These are phyloP conservation scores for Hordeum pubiflorum DNA, from an alignment of 202 grass and related monocot species.

Conservation along the genomic window DNA sequence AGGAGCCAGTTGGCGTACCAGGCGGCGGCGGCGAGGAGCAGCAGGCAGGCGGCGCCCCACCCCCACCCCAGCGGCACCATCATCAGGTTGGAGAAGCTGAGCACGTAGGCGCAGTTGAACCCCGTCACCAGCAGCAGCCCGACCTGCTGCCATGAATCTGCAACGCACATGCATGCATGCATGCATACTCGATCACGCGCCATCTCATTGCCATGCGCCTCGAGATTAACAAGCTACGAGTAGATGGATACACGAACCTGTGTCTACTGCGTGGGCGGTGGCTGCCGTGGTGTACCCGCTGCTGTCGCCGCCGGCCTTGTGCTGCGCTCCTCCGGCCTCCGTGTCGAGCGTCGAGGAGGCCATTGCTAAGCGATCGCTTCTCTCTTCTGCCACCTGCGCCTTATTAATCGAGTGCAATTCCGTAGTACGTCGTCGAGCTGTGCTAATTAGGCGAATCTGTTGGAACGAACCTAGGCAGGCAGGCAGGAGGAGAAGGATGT, in stretches of 20 bases:
- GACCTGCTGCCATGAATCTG: conserved; percentile 86
- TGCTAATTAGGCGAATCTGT: not conserved
- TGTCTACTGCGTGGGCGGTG: conserved; percentile 47
- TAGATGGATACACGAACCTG: conserved; percentile 17
- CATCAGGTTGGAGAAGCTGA: conserved; percentile 91
- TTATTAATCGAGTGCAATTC: not conserved
- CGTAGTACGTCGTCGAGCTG: not conserved
- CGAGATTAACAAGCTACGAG: too few species aligned
- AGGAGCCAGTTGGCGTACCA: conserved; percentile 82
- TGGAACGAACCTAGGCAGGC: not conserved
- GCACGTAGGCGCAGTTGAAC: conserved; percentile 88
- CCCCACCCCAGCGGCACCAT: conserved; percentile 70
- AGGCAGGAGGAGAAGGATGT: not conserved
- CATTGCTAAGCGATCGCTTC: not conserved
- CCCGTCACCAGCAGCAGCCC: conserved; percentile 60
- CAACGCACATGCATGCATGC: too few species aligned
- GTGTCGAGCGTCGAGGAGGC: conserved; percentile 25
- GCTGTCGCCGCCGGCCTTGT: conserved; percentile 5
- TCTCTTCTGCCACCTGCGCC: not conserved
- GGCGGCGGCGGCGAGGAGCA: conserved; percentile 38
- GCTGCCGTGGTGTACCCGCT: conserved; percentile 30
- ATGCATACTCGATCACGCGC: too few species aligned
- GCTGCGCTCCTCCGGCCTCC: conserved; percentile 4
- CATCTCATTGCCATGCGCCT: too few species aligned
- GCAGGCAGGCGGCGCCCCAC: conserved; percentile 58